Conservation (phyloP, 495 filamentous ascomycete species). For the Sabuloglossum arenarium region DNA sequence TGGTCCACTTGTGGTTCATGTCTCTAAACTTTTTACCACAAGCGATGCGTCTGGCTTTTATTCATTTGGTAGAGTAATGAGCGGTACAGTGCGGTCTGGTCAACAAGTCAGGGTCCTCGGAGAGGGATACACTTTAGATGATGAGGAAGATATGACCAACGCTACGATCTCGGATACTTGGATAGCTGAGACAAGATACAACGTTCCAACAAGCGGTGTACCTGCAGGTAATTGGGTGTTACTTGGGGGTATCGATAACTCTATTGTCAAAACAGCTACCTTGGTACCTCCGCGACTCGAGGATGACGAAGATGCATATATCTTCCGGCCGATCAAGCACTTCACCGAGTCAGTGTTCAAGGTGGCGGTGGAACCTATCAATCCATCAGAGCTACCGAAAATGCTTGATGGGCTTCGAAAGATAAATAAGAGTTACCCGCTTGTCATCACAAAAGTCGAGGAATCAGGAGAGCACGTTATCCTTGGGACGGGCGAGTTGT, state of each 20-base stretch:
- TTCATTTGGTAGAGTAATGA: slow-evolving; percentile 82
- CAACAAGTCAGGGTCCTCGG: slow-evolving; percentile 79
- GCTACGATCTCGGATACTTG: slow-evolving; percentile 79
- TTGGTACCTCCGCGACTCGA: slow-evolving; percentile 64
- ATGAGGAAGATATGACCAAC: slow-evolving; percentile 91
- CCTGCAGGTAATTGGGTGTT: slow-evolving; percentile 93
- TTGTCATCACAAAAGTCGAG: slow-evolving; percentile 91
- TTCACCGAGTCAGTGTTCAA: slow-evolving; percentile 97
- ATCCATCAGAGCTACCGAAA: slow-evolving; percentile 94
- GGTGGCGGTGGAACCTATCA: slow-evolving; percentile 93
- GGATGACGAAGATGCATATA: slow-evolving; percentile 76
- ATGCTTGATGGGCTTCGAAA: slow-evolving; percentile 95
- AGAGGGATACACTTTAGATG: slow-evolving; percentile 88
- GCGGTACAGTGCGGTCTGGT: slow-evolving; percentile 67
- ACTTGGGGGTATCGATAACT: slow-evolving; percentile 83
- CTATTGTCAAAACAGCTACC: slow-evolving; percentile 95
- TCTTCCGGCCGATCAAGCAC: slow-evolving; percentile 82
- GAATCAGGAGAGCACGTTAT: slow-evolving; percentile 97
- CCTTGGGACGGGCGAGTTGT: slow-evolving; percentile 85
- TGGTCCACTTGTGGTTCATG: slow-evolving; percentile 71
- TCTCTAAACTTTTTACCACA: slow-evolving; percentile 84
- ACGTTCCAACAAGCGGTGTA: slow-evolving; percentile 72
- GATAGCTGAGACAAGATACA: slow-evolving; percentile 88
- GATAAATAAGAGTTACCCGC: slow-evolving; percentile 91
- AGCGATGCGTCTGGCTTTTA: slow-evolving; percentile 73